A percentile compares a stretch with the other conserved stretches of the same genome.
Conservation (phyloP, 73 alveolate species). For the Stentor roeselii region DNA sequence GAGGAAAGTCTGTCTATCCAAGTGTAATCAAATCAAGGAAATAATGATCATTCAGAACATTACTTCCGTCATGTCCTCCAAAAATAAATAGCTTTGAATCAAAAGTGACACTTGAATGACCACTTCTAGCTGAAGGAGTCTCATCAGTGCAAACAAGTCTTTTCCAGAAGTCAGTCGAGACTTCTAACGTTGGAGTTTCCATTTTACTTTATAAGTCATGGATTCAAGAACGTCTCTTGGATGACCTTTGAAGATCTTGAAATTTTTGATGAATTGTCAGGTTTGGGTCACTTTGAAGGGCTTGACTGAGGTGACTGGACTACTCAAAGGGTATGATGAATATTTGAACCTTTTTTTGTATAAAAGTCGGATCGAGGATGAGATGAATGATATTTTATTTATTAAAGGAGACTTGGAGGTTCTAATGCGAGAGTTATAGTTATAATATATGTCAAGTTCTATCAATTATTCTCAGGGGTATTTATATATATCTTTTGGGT, state of each 20-base stretch:
- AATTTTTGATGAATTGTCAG: too few relatives aligned
- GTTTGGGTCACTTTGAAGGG: neutral
- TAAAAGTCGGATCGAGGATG: neutral
- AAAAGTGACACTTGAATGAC: conserved; percentile 10
- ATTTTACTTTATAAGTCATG: neutral
- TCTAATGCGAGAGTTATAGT: neutral
- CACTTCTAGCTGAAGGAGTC: conserved; percentile 18
- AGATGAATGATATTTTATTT: neutral
- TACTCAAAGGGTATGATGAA: neutral
- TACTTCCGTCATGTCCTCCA: conserved; percentile 24
- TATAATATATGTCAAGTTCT: neutral
- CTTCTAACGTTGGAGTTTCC: neutral
- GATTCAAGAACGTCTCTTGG: neutral
- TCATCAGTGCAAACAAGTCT: neutral
- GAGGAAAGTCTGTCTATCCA: neutral
- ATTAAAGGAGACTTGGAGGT: neutral
- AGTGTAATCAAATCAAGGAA: conserved; percentile 15
- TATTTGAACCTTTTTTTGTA: neutral
- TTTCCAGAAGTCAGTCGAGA: neutral
- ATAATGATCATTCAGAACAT: conserved; percentile 10
- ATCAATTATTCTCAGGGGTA: neutral
- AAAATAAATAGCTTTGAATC: neutral
- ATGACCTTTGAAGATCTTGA: neutral
- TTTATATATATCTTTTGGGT: neutral
- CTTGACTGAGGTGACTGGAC: neutral